Conservation (phyloP, 257 asterid species). For the Nicotiana undulata region DNA sequence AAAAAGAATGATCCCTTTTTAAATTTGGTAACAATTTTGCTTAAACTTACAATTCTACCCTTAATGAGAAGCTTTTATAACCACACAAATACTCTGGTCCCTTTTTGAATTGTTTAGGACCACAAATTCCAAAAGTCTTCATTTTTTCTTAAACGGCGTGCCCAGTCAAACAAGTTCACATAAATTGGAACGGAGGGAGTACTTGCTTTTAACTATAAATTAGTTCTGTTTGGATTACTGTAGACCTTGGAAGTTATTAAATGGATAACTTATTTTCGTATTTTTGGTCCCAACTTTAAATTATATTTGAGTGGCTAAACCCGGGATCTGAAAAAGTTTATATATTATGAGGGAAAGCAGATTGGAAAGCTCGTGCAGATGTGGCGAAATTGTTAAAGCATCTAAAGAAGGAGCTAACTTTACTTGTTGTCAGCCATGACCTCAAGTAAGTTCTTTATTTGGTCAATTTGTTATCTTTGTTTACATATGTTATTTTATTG, state of each 20-base stretch:
- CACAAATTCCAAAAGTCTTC: no score
- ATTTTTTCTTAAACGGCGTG: no score
- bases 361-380: conserved; percentile 97
- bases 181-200: no score
- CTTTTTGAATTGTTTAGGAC: no score
- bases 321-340: background rate
- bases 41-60: no score
- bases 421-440: conserved; percentile 95
- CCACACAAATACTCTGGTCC: no score
- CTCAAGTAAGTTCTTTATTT: conserved; percentile 55
- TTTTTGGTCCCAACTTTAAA: conserved; percentile 8
- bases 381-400: conserved; percentile 67
- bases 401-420: conserved; percentile 70
- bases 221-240: no score
- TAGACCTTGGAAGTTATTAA: background rate
- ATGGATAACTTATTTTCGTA: background rate
- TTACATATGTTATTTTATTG: background rate
- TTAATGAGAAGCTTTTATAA: no score
- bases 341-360: conserved; percentile 17
- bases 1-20: no score
- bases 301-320: background rate
- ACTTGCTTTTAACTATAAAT: background rate
- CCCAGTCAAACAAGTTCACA: no score
- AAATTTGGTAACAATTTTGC: no score
- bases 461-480: background rate